These are phyloP conservation scores for Mucor racemosus DNA, from an alignment of 371 early-diverging fungal genomes.

Conservation along the genomic window DNA sequence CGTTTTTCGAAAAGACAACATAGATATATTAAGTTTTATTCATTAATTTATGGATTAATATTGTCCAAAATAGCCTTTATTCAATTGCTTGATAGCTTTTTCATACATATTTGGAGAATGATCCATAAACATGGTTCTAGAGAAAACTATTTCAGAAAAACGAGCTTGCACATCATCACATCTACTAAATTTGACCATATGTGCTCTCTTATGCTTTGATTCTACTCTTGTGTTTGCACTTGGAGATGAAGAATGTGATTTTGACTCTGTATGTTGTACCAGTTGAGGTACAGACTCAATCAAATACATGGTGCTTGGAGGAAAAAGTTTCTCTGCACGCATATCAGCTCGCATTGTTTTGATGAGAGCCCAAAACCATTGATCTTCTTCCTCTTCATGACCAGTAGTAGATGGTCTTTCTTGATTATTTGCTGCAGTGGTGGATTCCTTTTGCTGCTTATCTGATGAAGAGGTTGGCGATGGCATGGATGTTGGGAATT, in stretches of 20 bases:
- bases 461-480: constrained; percentile 14
- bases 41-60: neutral
- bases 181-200: constrained; percentile 57
- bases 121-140: constrained; percentile 73
- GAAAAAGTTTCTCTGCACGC: constrained; percentile 80
- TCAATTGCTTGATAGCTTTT: constrained; percentile 32
- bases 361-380: constrained; percentile 85
- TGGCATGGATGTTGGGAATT: too few species aligned
- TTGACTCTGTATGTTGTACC: constrained; percentile 22
- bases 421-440: neutral
- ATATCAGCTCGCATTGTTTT: constrained; percentile 83
- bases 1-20: too few species aligned
- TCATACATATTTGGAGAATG: constrained; percentile 77
- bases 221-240: constrained; percentile 11
- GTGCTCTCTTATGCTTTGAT: constrained; percentile 33
- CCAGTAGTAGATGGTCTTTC: too few species aligned
- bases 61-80: constrained; percentile 35
- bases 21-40: too few species aligned
- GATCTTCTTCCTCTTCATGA: constrained; percentile 50
- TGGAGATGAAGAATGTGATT: constrained; percentile 5
- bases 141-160: constrained; percentile 71
- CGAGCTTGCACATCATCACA: constrained; percentile 70
- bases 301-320: constrained; percentile 61
- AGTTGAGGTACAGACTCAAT: constrained; percentile 58
- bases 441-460: neutral